These are phyloP conservation scores for Candida nemodendra DNA, from an alignment of 805 yeast species.

Conservation along the genomic window DNA sequence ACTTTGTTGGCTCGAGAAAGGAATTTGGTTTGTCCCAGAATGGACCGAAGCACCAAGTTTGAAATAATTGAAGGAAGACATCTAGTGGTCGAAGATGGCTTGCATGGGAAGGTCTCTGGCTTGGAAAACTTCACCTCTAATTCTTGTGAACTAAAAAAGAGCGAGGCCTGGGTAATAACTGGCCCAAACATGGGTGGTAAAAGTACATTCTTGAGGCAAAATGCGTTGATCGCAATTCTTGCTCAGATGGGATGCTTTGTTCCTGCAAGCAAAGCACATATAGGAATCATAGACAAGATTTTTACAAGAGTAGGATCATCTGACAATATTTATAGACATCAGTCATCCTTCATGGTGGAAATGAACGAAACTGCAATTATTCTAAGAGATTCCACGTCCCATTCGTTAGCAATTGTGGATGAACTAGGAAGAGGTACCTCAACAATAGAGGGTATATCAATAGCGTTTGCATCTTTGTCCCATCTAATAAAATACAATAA, in stretches of 20 bases:
- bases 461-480: conserved; percentile 73
- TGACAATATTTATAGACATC: conserved; percentile 73
- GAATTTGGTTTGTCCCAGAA: conserved; percentile 61
- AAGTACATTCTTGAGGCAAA: conserved; percentile 71
- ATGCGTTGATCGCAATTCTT: conserved; percentile 65
- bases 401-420: conserved; percentile 76
- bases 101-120: conserved; percentile 43
- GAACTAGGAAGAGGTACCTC: conserved; percentile 92
- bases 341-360: conserved; percentile 92
- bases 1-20: conserved; percentile 69
- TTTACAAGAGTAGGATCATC: conserved; percentile 83
- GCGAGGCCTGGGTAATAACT: conserved; percentile 59
- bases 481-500: conserved; percentile 52
- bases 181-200: conserved; percentile 93
- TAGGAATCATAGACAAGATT: conserved; percentile 75
- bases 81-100: conserved; percentile 78
- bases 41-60: conserved; percentile 48
- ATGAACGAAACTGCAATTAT: conserved; percentile 82
- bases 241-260: conserved; percentile 75
- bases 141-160: conserved; percentile 35
- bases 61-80: conserved; percentile 72
- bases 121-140: conserved; percentile 47
- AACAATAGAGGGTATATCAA: conserved; percentile 77
- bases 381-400: conserved; percentile 58
- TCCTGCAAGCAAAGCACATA: conserved; percentile 60